Evolutionary conservation across 1,284 basidiomycete species (phyloP), one percentile per base, ranked within the genome.

Genomic region (Ustilago shanxiensis): DNA sequence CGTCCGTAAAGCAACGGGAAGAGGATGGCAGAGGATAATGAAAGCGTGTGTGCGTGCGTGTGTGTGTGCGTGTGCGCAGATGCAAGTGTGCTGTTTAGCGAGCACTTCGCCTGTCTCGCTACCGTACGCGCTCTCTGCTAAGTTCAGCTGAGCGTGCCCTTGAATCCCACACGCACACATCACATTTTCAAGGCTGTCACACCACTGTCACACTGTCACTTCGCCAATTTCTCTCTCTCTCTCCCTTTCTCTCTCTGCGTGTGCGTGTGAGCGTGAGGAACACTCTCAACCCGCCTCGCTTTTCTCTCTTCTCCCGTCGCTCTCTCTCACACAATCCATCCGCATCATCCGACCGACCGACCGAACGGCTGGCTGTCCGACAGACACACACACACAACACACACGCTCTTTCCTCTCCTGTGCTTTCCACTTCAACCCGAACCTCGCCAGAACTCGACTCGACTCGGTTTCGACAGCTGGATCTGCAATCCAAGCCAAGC

Each of bases 81-180:
- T 33, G 31, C 31, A 33, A 33, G 37, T 39, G 13, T 22, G 20
- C 44, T 47, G 44, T 3, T 18, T 49, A 24, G 47, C 24, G 47
- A 29, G 16, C 56, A 28, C n/a, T 24, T 35, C 33, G 39, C 14
- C 54, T 56, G 54, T 56, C 26, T 56, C 53, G 33, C 53, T 41
- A 55, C n/a, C n/a, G n/a, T n/a, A n/a, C n/a, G n/a, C 53, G 20
- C 53, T 13, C 37, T 9, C 20, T 28, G 18, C n/a, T 44, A 20
- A 29, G 1, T 44, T 29, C 26, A 22, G 24, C 39, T 44, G 37
- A 33, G n/a, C n/a, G n/a, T n/a, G n/a, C n/a, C n/a, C n/a, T 44
- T 39, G 18, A 13, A 24, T 9, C 57, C 26, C 58, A 52, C 58
- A 52, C 58, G 18, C 58, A 52, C 49, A 33, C 49, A 39, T 44